Conservation (phyloP, 305 asterid species). For the Fraxinus velutina region DNA sequence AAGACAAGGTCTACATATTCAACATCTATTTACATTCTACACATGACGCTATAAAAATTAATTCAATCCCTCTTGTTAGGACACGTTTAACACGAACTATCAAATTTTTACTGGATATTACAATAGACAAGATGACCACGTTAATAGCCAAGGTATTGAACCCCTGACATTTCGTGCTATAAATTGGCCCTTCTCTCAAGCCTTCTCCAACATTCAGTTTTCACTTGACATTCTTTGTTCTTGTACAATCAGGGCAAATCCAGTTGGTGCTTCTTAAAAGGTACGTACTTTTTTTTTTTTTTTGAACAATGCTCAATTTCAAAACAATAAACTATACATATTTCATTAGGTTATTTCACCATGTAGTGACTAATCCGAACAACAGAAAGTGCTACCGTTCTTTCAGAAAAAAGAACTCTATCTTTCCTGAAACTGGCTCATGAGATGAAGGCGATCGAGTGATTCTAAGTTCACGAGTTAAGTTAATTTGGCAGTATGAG, state of each 20-base stretch:
- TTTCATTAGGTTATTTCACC: background rate
- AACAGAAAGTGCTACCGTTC: background rate
- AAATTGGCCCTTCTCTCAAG: slow-evolving; percentile 10
- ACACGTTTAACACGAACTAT: background rate
- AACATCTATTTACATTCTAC: background rate
- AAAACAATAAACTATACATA: background rate
- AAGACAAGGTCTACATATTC: no score
- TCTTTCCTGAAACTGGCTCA: background rate
- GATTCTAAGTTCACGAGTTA: no score
- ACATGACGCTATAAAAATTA: background rate
- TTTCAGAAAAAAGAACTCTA: background rate
- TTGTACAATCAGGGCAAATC: background rate
- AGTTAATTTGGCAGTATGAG: background rate
- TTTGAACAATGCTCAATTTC: background rate
- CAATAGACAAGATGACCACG: background rate
- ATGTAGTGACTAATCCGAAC: background rate
- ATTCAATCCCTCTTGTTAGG: background rate
- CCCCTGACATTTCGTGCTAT: background rate
- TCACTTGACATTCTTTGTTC: background rate
- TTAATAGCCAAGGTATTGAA: background rate
- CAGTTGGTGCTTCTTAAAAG: slow-evolving; percentile 10
- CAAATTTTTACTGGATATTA: background rate
- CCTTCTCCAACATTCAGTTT: background rate
- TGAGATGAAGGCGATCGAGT: no score
- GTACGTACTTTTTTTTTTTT: background rate